phyloP scores from a whole-genome alignment of 169 alveolate genomes.

The Besnoitia besnoiti region DNA sequence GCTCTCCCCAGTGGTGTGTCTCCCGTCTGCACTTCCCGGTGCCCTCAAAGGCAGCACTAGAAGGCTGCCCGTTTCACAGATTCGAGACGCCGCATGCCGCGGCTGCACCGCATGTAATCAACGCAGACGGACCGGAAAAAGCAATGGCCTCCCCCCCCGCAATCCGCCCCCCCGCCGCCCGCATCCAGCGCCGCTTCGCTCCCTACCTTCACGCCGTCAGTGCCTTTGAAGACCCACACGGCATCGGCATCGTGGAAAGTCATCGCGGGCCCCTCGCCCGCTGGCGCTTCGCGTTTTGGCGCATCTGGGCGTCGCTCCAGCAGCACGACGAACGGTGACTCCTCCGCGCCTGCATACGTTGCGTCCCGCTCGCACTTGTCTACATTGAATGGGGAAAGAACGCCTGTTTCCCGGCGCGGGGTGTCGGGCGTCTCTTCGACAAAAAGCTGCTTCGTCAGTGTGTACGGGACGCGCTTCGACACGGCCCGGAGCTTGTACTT shows the following conservation, averaged over 20 bases:
- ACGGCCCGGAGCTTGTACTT: constrained; percentile 18
- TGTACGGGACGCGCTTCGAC: neutral
- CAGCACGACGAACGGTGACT: neutral
- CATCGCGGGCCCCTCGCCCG: neutral
- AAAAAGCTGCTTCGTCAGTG: neutral
- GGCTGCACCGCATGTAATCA: too few relatives aligned
- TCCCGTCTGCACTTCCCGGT: too few relatives aligned
- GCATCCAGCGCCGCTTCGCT: neutral
- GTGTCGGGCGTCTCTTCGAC: neutral
- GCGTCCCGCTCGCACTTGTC: constrained; percentile 1
- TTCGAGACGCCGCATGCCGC: too few relatives aligned
- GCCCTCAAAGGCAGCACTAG: too few relatives aligned
- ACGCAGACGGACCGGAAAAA: too few relatives aligned
- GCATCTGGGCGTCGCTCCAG: neutral
- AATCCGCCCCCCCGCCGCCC: neutral
- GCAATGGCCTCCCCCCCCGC: neutral
- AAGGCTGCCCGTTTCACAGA: too few relatives aligned
- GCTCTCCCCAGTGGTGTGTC: too few relatives aligned
- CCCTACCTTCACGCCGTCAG: constrained; percentile 54
- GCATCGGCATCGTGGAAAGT: constrained; percentile 41
- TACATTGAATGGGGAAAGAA: neutral
- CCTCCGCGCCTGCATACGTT: neutral
- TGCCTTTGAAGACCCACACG: constrained; percentile 61
- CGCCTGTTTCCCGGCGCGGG: neutral
- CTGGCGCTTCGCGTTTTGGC: neutral